These are phyloP conservation scores for Mortierella antarctica DNA, from an alignment of 192 early-diverging fungal species.

Conservation along the genomic window DNA sequence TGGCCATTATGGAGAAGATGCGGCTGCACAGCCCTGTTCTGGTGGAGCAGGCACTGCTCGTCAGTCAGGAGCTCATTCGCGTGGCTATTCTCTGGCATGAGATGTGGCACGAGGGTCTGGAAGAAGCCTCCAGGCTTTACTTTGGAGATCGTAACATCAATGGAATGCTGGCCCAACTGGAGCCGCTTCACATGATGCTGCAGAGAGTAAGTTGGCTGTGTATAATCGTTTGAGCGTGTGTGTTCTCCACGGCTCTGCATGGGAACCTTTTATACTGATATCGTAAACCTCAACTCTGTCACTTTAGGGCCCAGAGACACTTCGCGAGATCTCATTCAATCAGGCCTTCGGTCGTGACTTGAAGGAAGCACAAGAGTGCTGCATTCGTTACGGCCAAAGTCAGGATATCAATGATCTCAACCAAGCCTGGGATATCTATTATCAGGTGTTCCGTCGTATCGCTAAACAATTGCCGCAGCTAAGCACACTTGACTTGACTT, in stretches of 20 bases:
- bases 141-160: slow-evolving; percentile 83
- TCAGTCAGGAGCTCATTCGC: slow-evolving; percentile 97
- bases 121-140: slow-evolving; percentile 86
- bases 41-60: slow-evolving; percentile 93
- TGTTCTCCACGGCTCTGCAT: background rate
- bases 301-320: slow-evolving; percentile 83
- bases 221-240: background rate
- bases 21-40: slow-evolving; percentile 81
- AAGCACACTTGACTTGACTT: slow-evolving; percentile 86
- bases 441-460: slow-evolving; percentile 83
- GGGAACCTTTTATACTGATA: no score
- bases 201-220: slow-evolving; percentile 58
- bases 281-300: background rate
- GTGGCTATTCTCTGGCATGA: slow-evolving; percentile 96
- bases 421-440: slow-evolving; percentile 95
- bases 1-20: slow-evolving; percentile 93
- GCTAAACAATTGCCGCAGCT: slow-evolving; percentile 84
- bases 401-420: slow-evolving; percentile 86
- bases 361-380: slow-evolving; percentile 87
- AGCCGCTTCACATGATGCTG: slow-evolving; percentile 88
- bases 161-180: slow-evolving; percentile 89
- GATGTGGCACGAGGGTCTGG: slow-evolving; percentile 96
- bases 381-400: slow-evolving; percentile 78
- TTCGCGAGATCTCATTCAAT: slow-evolving; percentile 90
- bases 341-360: slow-evolving; percentile 91